phyloP scores from a whole-genome alignment of 768 basidiomycete genomes.

The Suillus tomentosus region DNA sequence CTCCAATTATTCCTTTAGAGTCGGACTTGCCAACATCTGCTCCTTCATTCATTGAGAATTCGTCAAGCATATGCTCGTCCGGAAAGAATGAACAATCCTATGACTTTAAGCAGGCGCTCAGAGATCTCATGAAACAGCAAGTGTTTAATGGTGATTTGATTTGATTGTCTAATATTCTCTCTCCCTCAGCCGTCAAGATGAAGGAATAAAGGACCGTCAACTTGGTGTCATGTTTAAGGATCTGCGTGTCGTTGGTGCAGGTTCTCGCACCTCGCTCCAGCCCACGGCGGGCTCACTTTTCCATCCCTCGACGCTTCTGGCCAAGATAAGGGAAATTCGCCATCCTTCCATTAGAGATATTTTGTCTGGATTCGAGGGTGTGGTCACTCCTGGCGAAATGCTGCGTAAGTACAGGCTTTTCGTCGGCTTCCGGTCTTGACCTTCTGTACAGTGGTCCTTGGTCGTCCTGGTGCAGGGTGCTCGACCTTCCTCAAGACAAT shows the following conservation, averaged over 20 bases:
- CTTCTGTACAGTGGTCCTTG: slow-evolving; percentile 67
- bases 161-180: not conserved
- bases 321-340: slow-evolving; percentile 45
- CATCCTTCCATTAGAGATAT: slow-evolving; percentile 66
- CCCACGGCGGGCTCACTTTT: slow-evolving; percentile 63
- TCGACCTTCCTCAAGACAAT: slow-evolving; percentile 81
- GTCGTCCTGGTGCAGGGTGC: slow-evolving; percentile 85
- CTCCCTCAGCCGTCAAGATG: slow-evolving; percentile 44
- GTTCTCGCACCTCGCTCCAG: slow-evolving; percentile 54
- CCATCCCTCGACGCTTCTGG: slow-evolving; percentile 51
- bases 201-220: slow-evolving; percentile 51
- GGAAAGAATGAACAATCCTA: slow-evolving; percentile 24
- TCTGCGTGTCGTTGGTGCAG: slow-evolving; percentile 62
- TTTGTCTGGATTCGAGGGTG: slow-evolving; percentile 54
- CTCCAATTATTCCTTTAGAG: not conserved
- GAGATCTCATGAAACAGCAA: slow-evolving; percentile 25
- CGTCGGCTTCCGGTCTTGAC: not conserved
- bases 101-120: slow-evolving; percentile 31
- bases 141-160: slow-evolving; percentile 3
- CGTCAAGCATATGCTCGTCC: not conserved
- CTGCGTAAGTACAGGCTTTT: slow-evolving; percentile 48
- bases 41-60: not conserved
- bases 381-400: slow-evolving; percentile 68
- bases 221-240: slow-evolving; percentile 64
- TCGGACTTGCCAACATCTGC: not conserved